Base-by-base conservation (phyloP, 768 basidiomycete species). In the Rhizopogon rudus region DNA sequence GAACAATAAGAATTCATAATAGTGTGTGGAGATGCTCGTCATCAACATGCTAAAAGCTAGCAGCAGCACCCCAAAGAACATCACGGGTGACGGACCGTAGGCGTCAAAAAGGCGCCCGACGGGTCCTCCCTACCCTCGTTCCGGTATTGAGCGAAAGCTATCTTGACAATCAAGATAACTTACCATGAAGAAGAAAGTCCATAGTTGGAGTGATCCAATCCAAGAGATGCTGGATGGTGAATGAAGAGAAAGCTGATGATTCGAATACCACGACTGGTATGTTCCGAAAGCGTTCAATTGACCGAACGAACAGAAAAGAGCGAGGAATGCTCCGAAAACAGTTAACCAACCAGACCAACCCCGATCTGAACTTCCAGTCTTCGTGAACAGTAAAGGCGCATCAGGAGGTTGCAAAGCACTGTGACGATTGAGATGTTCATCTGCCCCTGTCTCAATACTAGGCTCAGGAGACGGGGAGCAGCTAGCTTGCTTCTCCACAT, bases 231-330 rank as follows among this genome's bases (percentile, higher is more conserved):
- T 78, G 39, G 81, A 82, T 13, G 81, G 71, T 13, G 81, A 68
- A 37, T 77, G 58, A 59, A 75, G 65, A 16, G 65, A 64, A 16
- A 89, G 74, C 65, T 88, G 82, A 65, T 89, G 81, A 13, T 67
- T 68, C 9, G 77, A 72, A 60, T 89, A 88, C 81, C 82, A 88
- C 12, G 81, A 69, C 65, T 87, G 84, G 65, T 82, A 89, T 41
- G 84, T 85, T 14, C 87, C 87, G 58, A 88, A 89, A 44, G 86
- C 79, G 51, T 76, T 84, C 73, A 88, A 81, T 60, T 82, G 84
- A 8, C 87, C 87, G 64, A 89, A 87, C 2, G 84, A 82, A 64
- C 79, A 84, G 69, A 87, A 82, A 7, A 88, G 73, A 7, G 82
- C 81, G 28, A 86, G 64, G 65, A 84, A 86, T 0, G 84, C 83